phyloP scores from a whole-genome alignment of 2,329 filamentous ascomycete genomes.

The Botrytis tulipae region DNA sequence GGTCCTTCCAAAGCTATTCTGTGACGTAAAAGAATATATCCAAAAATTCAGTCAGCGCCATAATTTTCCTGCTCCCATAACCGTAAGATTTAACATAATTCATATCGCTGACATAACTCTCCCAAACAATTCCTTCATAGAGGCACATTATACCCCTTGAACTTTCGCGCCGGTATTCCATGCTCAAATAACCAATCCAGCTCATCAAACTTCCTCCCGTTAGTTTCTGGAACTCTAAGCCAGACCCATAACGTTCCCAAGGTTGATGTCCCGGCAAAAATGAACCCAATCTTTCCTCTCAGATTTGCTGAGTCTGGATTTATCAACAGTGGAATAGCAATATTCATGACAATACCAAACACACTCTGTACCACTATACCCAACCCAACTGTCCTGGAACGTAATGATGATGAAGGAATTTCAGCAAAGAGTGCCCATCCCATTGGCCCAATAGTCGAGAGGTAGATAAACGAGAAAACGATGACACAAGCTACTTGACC shows the following conservation, averaged over 20 bases:
- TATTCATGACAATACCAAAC: slow-evolving; percentile 20
- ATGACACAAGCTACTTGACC: slow-evolving; percentile 20
- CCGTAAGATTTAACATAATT: slow-evolving; percentile 6
- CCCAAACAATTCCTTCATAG: not conserved
- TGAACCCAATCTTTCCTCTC: slow-evolving; percentile 20
- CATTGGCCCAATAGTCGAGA: slow-evolving; percentile 17
- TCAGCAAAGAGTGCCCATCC: slow-evolving; percentile 21
- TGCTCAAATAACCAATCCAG: slow-evolving; percentile 19
- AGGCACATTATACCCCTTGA: slow-evolving; percentile 12
- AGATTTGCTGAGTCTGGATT: slow-evolving; percentile 17
- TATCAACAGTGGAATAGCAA: slow-evolving; percentile 16
- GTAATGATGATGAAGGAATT: slow-evolving; percentile 12
- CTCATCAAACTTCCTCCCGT: slow-evolving; percentile 14
- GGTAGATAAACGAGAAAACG: slow-evolving; percentile 16
- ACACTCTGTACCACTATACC: slow-evolving; percentile 19
- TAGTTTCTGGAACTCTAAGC: slow-evolving; percentile 18
- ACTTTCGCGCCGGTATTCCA: slow-evolving; percentile 14
- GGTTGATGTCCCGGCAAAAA: slow-evolving; percentile 11
- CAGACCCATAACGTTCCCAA: slow-evolving; percentile 9
- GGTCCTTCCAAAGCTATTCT: not conserved
- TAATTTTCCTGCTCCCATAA: not conserved
- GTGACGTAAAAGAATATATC: not conserved
- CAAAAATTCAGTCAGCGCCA: not conserved
- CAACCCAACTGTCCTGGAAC: slow-evolving; percentile 16
- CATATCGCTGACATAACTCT: not conserved